These are phyloP conservation scores for Plasmodium coatneyi DNA, from an alignment of 169 alveolate genomes.

Conservation along the genomic window DNA sequence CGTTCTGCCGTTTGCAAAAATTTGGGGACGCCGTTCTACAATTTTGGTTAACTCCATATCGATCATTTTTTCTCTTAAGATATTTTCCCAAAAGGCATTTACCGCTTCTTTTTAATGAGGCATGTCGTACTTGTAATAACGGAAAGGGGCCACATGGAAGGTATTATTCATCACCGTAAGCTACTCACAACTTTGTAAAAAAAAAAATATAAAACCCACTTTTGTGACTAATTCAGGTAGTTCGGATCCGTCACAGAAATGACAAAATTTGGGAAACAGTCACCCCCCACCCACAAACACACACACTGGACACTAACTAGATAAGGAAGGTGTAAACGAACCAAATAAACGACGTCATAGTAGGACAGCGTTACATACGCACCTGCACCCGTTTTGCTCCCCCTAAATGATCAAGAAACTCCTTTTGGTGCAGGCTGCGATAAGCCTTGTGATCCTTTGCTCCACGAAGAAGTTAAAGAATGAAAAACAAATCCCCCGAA, in stretches of 20 bases:
- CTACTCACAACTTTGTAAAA: background rate
- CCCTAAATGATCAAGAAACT: constrained; percentile 25
- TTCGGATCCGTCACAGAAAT: background rate
- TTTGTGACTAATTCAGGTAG: background rate
- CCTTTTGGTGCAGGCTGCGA: constrained; percentile 11
- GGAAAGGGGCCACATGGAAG: background rate
- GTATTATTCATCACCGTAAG: background rate
- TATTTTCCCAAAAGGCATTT: background rate
- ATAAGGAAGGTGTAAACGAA: background rate
- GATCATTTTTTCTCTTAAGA: background rate
- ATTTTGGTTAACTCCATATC: background rate
- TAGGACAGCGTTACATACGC: background rate
- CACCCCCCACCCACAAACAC: background rate
- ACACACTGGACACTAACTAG: background rate
- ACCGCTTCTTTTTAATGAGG: background rate
- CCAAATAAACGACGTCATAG: background rate
- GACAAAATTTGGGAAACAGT: background rate
- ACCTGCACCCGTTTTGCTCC: background rate
- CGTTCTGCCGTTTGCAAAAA: background rate
- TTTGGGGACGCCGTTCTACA: background rate
- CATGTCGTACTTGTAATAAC: background rate
- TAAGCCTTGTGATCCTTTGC: constrained; percentile 14
- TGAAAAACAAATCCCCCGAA: background rate
- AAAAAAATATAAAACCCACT: background rate
- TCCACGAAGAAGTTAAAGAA: constrained; percentile 17